Conservation (phyloP, 2,329 filamentous ascomycete species). For the Exophiala dermatitidis region DNA sequence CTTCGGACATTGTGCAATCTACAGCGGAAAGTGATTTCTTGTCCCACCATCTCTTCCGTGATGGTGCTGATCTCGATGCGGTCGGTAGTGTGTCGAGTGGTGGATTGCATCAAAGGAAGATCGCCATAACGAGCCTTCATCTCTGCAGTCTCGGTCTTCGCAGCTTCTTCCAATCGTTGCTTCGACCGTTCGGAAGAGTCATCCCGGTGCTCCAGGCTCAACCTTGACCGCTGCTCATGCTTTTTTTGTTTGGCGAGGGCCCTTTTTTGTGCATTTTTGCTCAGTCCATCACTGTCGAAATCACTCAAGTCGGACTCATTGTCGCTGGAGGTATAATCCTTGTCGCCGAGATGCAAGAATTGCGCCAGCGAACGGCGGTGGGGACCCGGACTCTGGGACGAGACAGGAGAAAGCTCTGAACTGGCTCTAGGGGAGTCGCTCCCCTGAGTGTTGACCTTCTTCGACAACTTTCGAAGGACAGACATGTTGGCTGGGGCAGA, state of each 20-base stretch:
- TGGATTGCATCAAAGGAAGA: conserved; percentile 52
- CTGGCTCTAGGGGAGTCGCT: conserved; percentile 21
- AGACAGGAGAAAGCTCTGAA: conserved; percentile 18
- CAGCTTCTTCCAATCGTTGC: conserved; percentile 44
- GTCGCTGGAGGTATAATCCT: conserved; percentile 37
- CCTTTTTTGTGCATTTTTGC: conserved; percentile 42
- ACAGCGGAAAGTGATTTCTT: conserved; percentile 60
- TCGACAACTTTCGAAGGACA: conserved; percentile 31
- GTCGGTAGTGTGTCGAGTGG: conserved; percentile 42
- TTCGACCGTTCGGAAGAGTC: conserved; percentile 36
- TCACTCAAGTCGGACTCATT: conserved; percentile 30
- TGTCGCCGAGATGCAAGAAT: conserved; percentile 33
- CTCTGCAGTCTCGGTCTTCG: conserved; percentile 50
- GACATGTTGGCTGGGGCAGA: conserved; percentile 15
- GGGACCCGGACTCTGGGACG: conserved; percentile 29
- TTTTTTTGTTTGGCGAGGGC: conserved; percentile 36
- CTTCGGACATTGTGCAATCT: conserved; percentile 72
- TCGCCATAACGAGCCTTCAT: conserved; percentile 54
- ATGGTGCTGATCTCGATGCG: conserved; percentile 48
- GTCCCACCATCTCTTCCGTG: conserved; percentile 47
- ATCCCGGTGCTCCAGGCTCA: conserved; percentile 40
- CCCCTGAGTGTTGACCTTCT: conserved; percentile 30
- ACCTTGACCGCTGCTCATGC: conserved; percentile 34
- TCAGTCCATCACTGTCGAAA: conserved; percentile 33
- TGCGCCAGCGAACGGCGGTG: conserved; percentile 37